These are phyloP conservation scores for Pinus taeda DNA, from an alignment of 75 land plant species.

Conservation along the genomic window DNA sequence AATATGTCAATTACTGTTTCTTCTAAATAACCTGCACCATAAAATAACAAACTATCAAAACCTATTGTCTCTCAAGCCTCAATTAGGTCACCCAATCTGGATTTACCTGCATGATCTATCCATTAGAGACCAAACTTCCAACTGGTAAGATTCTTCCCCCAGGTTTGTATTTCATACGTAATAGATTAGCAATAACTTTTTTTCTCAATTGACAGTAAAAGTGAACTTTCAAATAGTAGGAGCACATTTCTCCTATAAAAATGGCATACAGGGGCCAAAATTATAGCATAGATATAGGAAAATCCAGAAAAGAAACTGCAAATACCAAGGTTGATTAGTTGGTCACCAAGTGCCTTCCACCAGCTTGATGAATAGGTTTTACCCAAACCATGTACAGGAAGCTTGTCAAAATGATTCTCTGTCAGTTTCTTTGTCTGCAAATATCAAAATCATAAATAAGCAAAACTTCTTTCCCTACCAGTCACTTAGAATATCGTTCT, in stretches of 20 bases:
- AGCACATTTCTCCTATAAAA: background rate
- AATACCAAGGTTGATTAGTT: slow-evolving; percentile 59
- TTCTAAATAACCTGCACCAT: slow-evolving; percentile 64
- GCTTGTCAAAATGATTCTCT: slow-evolving; percentile 64
- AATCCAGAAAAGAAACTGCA: background rate
- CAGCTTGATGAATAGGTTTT: slow-evolving; percentile 57
- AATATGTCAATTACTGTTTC: slow-evolving; percentile 44
- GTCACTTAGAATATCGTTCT: background rate
- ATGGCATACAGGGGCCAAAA: background rate
- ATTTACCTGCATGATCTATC: background rate
- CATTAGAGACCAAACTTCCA: background rate
- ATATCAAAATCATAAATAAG: background rate
- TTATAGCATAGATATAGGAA: background rate
- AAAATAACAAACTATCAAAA: background rate
- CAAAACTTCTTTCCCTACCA: background rate
- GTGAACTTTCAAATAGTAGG: background rate
- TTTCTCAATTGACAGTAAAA: background rate
- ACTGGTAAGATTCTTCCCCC: background rate
- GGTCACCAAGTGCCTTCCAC: slow-evolving; percentile 83
- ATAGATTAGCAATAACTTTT: background rate
- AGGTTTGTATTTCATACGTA: background rate
- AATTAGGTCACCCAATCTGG: background rate
- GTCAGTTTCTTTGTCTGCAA: slow-evolving; percentile 64
- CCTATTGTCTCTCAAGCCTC: too few relatives aligned
- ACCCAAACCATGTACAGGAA: slow-evolving; percentile 78